Base-by-base conservation (phyloP, 495 filamentous ascomycete species). In the Penicillium egyptiacum region DNA sequence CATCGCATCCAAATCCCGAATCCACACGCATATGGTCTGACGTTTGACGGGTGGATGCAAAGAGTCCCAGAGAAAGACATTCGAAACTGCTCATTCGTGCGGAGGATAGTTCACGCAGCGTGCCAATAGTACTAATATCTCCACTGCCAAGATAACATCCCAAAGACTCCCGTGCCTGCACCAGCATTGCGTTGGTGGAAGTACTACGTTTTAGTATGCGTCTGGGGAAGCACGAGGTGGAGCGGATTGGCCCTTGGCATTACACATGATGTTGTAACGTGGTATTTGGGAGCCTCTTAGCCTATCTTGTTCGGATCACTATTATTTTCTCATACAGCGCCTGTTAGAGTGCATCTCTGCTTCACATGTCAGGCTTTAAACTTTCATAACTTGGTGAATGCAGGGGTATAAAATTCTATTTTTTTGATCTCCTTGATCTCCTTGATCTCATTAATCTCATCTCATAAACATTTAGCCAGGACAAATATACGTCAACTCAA, bases 371-470 rank as follows among this genome's bases (percentile, higher is more conserved):
- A 19, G n/a, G 25, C 7, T 12, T 5, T 5, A 9, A 31, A 12
- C n/a, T 48, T 19, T 31, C 28, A 17, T 10, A n/a, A 48, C 16
- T 11, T 48, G 25, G 11, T 46, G 50, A 9, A 37, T 23, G 23
- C 20, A 28, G 35, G 50, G 50, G 50, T 53, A 53, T 53, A 42
- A 41, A 53, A 30, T 53, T 53, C 50, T 53, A 52, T 33, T 53
- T 53, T 53, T 53, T 43, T 30, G 16, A 52, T 52, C 8, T 50
- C 19, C 10, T 25, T 12, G 45, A 31, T 28, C 26, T 31, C 45
- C 10, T 25, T 12, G 45, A 31, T 28, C 26, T 31, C 45, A 48
- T 20, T 10, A 28, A 50, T 53, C 37, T 12, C 20, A 43, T 17
- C 50, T 53, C 50, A 53, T 42, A 43, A 53, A 26, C n/a, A 3